Evolutionary conservation across 78 protist species (phyloP).

Genomic region (Protostelium mycophagum): DNA sequence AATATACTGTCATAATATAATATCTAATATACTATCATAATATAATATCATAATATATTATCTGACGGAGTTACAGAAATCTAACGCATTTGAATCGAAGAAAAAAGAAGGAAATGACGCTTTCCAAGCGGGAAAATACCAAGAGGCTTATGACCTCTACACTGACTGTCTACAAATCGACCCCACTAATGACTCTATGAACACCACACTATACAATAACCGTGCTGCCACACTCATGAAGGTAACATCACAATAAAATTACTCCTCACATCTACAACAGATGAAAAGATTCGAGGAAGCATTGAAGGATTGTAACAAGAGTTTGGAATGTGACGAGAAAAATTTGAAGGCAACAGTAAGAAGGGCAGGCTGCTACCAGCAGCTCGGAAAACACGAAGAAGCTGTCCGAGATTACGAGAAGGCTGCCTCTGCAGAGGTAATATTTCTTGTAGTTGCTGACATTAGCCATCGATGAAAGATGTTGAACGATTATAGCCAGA

Average conservation of each 20-base stretch:
- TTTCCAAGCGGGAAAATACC: constrained; percentile 38
- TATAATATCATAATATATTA: no score
- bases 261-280: constrained; percentile 4
- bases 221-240: constrained; percentile 67
- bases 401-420: constrained; percentile 65
- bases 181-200: constrained; percentile 41
- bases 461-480: background rate
- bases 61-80: constrained; percentile 4
- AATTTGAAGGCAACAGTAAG: constrained; percentile 45
- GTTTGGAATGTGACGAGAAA: constrained; percentile 49
- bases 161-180: constrained; percentile 63
- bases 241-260: constrained; percentile 16
- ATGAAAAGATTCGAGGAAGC: constrained; percentile 49
- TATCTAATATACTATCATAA: no score
- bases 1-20: no score
- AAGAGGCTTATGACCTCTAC: constrained; percentile 45
- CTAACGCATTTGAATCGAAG: constrained; percentile 18
- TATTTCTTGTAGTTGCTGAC: background rate
- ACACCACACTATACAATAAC: constrained; percentile 52
- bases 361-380: constrained; percentile 43
- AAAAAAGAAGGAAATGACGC: constrained; percentile 62
- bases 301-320: constrained; percentile 39
- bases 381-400: constrained; percentile 42
- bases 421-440: no score
- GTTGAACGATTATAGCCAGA: constrained; percentile 27